These are phyloP conservation scores for Asterella californica DNA, from an alignment of 225 moss, liverwort and hornwort species.

Conservation along the genomic window DNA sequence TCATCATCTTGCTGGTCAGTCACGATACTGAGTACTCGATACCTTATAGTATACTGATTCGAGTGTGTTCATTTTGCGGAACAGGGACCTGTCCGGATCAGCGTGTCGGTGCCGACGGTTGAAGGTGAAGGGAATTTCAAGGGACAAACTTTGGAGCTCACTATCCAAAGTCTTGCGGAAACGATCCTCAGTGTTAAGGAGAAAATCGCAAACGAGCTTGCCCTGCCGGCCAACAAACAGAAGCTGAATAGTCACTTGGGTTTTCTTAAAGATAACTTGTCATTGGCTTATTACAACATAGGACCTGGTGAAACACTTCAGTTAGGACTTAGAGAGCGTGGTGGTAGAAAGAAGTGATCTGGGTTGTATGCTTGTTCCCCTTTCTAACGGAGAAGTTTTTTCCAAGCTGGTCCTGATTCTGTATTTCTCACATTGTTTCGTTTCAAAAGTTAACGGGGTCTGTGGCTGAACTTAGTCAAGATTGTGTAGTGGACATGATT, in stretches of 20 bases:
- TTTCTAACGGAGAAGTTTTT: conserved; percentile 4
- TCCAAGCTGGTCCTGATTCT: not conserved
- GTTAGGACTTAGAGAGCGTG: conserved; percentile 90
- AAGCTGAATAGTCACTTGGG: conserved; percentile 73
- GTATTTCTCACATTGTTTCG: not conserved
- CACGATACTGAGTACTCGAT: not conserved
- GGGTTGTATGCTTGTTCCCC: not conserved
- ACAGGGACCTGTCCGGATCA: conserved; percentile 89
- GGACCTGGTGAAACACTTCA: conserved; percentile 82
- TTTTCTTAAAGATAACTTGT: conserved; percentile 80
- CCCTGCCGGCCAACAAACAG: conserved; percentile 92
- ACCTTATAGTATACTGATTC: not conserved
- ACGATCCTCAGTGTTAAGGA: conserved; percentile 84
- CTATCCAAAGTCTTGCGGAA: conserved; percentile 71
- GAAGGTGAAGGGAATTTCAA: conserved; percentile 92
- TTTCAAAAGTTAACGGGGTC: no score
- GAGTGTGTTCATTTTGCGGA: not conserved
- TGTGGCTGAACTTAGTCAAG: no score
- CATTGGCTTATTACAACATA: conserved; percentile 89
- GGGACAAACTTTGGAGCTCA: conserved; percentile 94
- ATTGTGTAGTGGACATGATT: not conserved
- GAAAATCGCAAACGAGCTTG: conserved; percentile 85
- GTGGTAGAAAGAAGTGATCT: conserved; percentile 68
- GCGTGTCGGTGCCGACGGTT: conserved; percentile 68
- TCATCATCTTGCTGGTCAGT: not conserved